phyloP scores from a whole-genome alignment of 352 stramenopile species.

The Phytopythium helicoides region DNA sequence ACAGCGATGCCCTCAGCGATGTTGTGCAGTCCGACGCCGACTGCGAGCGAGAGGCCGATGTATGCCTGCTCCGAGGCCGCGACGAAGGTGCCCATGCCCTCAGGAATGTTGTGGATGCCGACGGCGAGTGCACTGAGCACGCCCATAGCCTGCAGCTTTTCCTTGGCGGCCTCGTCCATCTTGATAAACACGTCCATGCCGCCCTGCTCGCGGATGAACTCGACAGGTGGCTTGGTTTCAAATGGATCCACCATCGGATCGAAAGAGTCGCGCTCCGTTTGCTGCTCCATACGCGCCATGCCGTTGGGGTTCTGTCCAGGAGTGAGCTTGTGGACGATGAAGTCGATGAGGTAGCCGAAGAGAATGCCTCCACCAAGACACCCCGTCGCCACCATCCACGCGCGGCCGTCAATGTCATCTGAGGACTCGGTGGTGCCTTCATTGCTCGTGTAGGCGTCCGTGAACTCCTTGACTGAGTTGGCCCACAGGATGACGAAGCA shows the following conservation, averaged over 20 bases:
- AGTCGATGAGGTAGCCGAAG: constrained; percentile 51
- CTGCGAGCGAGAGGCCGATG: constrained; percentile 86
- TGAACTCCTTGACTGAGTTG: constrained; percentile 37
- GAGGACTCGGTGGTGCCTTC: constrained; percentile 9
- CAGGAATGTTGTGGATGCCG: constrained; percentile 96
- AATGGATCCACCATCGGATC: constrained; percentile 27
- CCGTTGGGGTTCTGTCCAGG: constrained; percentile 30
- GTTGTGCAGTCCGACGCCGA: constrained; percentile 96
- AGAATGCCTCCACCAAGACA: constrained; percentile 87
- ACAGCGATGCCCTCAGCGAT: constrained; percentile 96
- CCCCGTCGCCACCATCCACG: constrained; percentile 76
- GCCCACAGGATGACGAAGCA: constrained; percentile 72
- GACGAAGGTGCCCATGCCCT: constrained; percentile 95
- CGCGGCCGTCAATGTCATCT: constrained; percentile 24
- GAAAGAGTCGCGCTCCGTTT: constrained; percentile 21
- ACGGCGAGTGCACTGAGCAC: constrained; percentile 93
- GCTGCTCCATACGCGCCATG: constrained; percentile 18
- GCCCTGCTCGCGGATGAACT: constrained; percentile 44
- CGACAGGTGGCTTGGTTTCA: constrained; percentile 44
- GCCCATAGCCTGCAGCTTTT: constrained; percentile 84
- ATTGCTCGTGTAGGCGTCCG: constrained; percentile 24
- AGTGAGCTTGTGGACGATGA: constrained; percentile 40
- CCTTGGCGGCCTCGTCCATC: constrained; percentile 40
- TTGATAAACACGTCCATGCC: constrained; percentile 28
- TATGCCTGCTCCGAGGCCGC: constrained; percentile 85